phyloP scores from a whole-genome alignment of 768 basidiomycete species.

The Psilocybe sp. region DNA sequence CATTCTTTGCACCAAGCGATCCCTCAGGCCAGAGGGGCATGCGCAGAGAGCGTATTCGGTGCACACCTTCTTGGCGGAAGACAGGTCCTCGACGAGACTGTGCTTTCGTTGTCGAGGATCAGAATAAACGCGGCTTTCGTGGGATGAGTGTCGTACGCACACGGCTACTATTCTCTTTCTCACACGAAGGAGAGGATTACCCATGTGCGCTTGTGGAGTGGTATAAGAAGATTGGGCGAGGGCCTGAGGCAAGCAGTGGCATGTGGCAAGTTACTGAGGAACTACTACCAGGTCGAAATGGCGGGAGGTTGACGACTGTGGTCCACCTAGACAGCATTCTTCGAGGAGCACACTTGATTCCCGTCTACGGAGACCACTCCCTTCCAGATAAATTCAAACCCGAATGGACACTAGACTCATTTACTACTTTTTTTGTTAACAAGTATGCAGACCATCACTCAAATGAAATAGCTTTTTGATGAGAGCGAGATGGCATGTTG shows the following conservation, averaged over 20 bases:
- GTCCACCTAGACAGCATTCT: conserved; percentile 27
- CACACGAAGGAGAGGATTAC: conserved; percentile 9
- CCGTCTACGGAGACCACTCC: conserved; percentile 12
- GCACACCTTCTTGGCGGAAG: too few species aligned
- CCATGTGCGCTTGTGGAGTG: conserved; percentile 30
- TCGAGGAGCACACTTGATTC: conserved; percentile 26
- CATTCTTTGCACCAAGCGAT: too few species aligned
- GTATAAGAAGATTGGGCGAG: conserved; percentile 18
- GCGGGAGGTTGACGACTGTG: conserved; percentile 13
- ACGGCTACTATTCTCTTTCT: conserved; percentile 25
- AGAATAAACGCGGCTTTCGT: too few species aligned
- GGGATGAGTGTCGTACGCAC: conserved; percentile 26
- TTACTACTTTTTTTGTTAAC: conserved; percentile 23
- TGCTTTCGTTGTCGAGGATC: too few species aligned
- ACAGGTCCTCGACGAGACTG: too few species aligned
- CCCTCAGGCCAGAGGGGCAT: too few species aligned
- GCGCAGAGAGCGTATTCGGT: too few species aligned
- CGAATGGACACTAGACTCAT: conserved; percentile 19
- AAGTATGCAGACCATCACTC: conserved; percentile 26
- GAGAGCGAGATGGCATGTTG: too few species aligned
- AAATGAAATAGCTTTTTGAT: conserved; percentile 14
- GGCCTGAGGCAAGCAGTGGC: conserved; percentile 25
- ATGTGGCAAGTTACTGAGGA: conserved; percentile 33
- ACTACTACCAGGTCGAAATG: background rate
- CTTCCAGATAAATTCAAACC: conserved; percentile 15